A percentile compares a stretch with the other conserved stretches of the same genome.
These are phyloP conservation scores for Saitozyma podzolica DNA, from an alignment of 768 basidiomycete species.

Conservation along the genomic window DNA sequence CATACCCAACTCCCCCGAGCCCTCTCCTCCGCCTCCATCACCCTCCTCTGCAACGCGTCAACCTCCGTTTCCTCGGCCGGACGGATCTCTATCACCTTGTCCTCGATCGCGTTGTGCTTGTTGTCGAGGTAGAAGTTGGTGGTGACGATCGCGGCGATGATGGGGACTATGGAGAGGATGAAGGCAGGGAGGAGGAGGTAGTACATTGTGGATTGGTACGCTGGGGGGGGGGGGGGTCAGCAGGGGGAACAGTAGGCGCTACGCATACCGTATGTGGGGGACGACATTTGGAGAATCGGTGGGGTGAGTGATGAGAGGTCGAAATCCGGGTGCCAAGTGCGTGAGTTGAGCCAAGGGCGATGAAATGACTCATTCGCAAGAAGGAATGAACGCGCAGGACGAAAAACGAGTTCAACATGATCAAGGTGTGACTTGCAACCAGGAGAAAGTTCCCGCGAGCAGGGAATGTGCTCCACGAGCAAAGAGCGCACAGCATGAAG, in stretches of 20 bases:
- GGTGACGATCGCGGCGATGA: slow-evolving; percentile 46
- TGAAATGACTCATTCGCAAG: too few species aligned
- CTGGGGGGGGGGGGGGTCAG: too few species aligned
- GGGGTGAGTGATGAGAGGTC: too few species aligned
- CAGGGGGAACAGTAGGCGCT: neutral
- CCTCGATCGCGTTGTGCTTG: slow-evolving; percentile 50
- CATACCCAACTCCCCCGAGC: slow-evolving; percentile 13
- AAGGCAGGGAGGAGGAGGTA: slow-evolving; percentile 45
- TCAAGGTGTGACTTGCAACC: too few species aligned
- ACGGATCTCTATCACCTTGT: slow-evolving; percentile 31
- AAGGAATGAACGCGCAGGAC: too few species aligned
- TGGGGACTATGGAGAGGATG: slow-evolving; percentile 42
- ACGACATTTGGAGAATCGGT: too few species aligned
- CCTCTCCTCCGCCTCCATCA: slow-evolving; percentile 10
- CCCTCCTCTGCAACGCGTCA: slow-evolving; percentile 14
- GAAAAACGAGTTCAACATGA: too few species aligned
- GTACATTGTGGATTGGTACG: slow-evolving; percentile 37
- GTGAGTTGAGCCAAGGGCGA: too few species aligned
- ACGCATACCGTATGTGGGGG: slow-evolving; percentile 1
- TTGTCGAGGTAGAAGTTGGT: slow-evolving; percentile 51
- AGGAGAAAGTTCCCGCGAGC: too few species aligned
- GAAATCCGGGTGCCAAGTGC: too few species aligned
- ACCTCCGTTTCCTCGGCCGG: slow-evolving; percentile 32
- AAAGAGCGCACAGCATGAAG: too few species aligned
- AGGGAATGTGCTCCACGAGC: too few species aligned